phyloP scores from a whole-genome alignment of 352 stramenopile genomes.

The Phytophthora constricta region DNA sequence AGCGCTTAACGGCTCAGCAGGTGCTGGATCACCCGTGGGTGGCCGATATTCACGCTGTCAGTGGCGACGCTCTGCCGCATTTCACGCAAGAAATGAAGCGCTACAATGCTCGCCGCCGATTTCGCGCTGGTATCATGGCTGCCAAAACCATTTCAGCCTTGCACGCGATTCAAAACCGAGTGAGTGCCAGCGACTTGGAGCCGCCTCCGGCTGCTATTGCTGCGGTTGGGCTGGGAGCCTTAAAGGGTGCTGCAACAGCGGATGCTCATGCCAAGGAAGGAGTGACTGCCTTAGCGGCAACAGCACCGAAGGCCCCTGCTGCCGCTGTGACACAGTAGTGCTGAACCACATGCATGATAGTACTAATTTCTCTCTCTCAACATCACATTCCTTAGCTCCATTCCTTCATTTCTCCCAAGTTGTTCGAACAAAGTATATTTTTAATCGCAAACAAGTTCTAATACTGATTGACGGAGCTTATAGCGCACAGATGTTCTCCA shows the following conservation, averaged over 20 bases:
- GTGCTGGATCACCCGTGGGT: slow-evolving; percentile 89
- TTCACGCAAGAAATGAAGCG: slow-evolving; percentile 92
- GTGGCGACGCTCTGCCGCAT: slow-evolving; percentile 77
- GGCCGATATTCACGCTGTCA: slow-evolving; percentile 76
- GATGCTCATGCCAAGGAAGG: slow-evolving; percentile 8
- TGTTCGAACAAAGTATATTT: background rate
- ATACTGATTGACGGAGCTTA: slow-evolving; percentile 36
- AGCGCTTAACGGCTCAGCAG: slow-evolving; percentile 88
- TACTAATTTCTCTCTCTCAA: background rate
- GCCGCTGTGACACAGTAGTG: slow-evolving; percentile 23
- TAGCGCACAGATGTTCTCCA: slow-evolving; percentile 57
- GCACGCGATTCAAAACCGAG: slow-evolving; percentile 54
- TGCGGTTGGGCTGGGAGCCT: slow-evolving; percentile 14
- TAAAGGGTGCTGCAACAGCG: slow-evolving; percentile 5
- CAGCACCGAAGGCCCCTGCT: slow-evolving; percentile 3
- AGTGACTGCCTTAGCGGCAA: background rate
- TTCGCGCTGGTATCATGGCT: slow-evolving; percentile 82
- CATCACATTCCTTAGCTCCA: background rate
- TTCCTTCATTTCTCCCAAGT: background rate
- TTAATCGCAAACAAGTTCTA: background rate
- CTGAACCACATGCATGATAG: background rate
- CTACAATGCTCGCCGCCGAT: slow-evolving; percentile 84
- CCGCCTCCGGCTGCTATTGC: slow-evolving; percentile 26
- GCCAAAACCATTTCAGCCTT: slow-evolving; percentile 74
- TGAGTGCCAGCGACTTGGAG: slow-evolving; percentile 45